Conservation (phyloP, 2,329 filamentous ascomycete species). For the Arthrinium puccinioides region DNA sequence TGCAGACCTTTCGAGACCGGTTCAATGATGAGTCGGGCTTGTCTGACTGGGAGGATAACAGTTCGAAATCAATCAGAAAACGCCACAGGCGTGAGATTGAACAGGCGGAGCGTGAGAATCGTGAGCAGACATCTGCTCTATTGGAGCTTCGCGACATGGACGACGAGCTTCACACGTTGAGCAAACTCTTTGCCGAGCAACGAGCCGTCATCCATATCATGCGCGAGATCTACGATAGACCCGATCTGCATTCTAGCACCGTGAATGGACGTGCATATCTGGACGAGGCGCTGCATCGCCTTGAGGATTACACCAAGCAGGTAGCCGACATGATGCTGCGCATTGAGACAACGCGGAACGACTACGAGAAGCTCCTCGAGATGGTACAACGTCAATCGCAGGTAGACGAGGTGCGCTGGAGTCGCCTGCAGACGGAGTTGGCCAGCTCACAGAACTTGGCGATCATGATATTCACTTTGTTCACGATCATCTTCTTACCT, state of each 20-base stretch:
- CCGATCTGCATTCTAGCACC: slow-evolving; percentile 32
- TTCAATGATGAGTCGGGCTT: slow-evolving; percentile 29
- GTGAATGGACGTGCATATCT: slow-evolving; percentile 44
- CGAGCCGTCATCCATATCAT: slow-evolving; percentile 40
- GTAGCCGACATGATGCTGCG: slow-evolving; percentile 50
- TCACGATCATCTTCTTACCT: slow-evolving; percentile 57
- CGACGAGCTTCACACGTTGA: slow-evolving; percentile 52
- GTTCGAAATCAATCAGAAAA: slow-evolving; percentile 34
- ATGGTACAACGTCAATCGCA: slow-evolving; percentile 62
- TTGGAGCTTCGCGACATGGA: slow-evolving; percentile 58
- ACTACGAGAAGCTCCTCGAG: slow-evolving; percentile 59
- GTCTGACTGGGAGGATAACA: slow-evolving; percentile 32
- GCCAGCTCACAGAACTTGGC: slow-evolving; percentile 55
- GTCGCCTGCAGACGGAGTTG: slow-evolving; percentile 54
- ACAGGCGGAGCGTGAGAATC: slow-evolving; percentile 47
- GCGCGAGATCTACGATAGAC: slow-evolving; percentile 33
- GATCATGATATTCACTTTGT: slow-evolving; percentile 60
- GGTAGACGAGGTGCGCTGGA: slow-evolving; percentile 58
- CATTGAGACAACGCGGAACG: slow-evolving; percentile 50
- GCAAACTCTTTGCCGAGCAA: slow-evolving; percentile 52
- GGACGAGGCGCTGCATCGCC: slow-evolving; percentile 40
- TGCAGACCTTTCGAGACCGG: slow-evolving; percentile 45
- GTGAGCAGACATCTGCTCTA: slow-evolving; percentile 55
- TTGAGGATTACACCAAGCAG: slow-evolving; percentile 48
- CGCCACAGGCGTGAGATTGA: slow-evolving; percentile 31